Base-by-base conservation (phyloP, 441 rosid species). In the Iberis amara region DNA sequence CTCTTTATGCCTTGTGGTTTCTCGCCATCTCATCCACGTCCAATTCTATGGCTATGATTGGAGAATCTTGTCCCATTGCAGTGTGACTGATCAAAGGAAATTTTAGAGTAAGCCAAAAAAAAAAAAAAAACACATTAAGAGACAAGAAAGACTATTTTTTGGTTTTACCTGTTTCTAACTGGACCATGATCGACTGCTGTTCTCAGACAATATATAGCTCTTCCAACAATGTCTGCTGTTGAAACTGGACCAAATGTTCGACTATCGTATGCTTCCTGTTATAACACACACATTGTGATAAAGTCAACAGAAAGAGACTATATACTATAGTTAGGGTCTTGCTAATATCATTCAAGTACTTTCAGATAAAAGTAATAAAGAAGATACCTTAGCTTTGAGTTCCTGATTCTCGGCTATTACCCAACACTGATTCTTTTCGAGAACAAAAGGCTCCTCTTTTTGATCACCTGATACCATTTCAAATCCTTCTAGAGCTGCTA, bases 111-210 rank as follows among this genome's bases (percentile, higher is more conserved):
- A 66, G 35, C 43, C n/a, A 39, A 11, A 9, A 40, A 26, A 7
- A 27, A 39, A 11, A 9, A 40, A 26, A 7, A 27, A 35, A 21
- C 2, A 9, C 10, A 38, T 37, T 1, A 37, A 37, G 33, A 57
- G 26, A 56, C 7, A 11, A 47, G 42, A 15, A 35, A 48, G 8
- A 3, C 5, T 33, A 1, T 10, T 2, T 7, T 1, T 47, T 13
- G 5, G 33, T 40, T 15, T 65, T 43, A 88, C 98, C 98, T 91
- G 77, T 91, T 91, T 70, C 65, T 67, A 36, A 91, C 88, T 1
- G 94, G 95, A 58, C 95, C 98, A 41, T 92, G 96, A 62, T 92
- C 98, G 24, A 86, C 86, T 15, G 88, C 91, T 7, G 85, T 80
- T 57, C 80, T 75, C 33, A 89, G 71, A 64, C 92, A 81, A 55